These are phyloP conservation scores for Diaporthe vexans DNA, from an alignment of 2,329 filamentous ascomycete species.

Conservation along the genomic window DNA sequence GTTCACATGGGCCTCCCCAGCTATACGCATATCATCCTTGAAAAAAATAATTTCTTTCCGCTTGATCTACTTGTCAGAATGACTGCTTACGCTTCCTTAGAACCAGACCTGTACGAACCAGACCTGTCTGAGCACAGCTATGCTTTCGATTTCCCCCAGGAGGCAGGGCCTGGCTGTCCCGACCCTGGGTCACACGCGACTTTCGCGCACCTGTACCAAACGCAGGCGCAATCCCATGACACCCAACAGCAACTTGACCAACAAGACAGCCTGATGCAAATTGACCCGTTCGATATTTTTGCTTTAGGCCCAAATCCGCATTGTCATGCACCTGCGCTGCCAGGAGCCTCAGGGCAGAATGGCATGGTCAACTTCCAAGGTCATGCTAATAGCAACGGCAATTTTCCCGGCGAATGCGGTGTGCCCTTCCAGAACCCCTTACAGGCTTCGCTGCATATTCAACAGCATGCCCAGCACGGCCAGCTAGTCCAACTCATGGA, in stretches of 20 bases:
- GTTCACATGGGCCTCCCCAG: not conserved
- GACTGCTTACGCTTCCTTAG: not conserved
- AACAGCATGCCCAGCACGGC: constrained; percentile 29
- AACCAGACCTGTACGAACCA: constrained; percentile 32
- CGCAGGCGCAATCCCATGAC: constrained; percentile 11
- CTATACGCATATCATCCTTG: not conserved
- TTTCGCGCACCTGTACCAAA: constrained; percentile 24
- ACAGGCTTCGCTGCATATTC: constrained; percentile 22
- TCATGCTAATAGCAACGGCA: constrained; percentile 1
- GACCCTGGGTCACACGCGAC: constrained; percentile 18
- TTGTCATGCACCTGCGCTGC: constrained; percentile 33
- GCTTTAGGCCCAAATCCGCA: constrained; percentile 20
- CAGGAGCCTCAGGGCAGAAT: constrained; percentile 14
- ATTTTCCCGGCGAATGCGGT: constrained; percentile 12
- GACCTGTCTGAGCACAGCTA: constrained; percentile 30
- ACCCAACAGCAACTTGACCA: constrained; percentile 23
- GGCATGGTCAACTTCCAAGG: constrained; percentile 13
- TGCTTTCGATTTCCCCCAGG: not conserved
- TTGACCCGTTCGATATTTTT: constrained; percentile 13
- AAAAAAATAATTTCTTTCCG: not conserved
- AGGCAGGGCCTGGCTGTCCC: constrained; percentile 21
- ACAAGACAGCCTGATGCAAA: not conserved
- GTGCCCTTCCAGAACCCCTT: constrained; percentile 15
- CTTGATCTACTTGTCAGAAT: not conserved
- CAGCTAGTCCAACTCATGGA: constrained; percentile 16